Evolutionary conservation across 306 rosid species (phyloP).

Genomic region (peach (Prunus persica)): Prunus_persica_NCBIv2 NC_034013.1:1027501-1028000

Average conservation of each 20-base stretch:
- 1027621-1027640: not conserved
- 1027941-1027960: not conserved
- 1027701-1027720: not conserved
- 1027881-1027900: not conserved
- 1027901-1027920: not conserved
- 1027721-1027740: not conserved
- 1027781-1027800: not conserved
- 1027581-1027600: not conserved
- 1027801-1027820: not conserved
- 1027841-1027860: not conserved
- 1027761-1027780: not conserved
- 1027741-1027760: not conserved
- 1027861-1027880: not conserved
- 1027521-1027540: not conserved
- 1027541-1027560: not conserved
- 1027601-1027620: not conserved
- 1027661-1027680: not conserved
- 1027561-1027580: not conserved
- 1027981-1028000: not conserved
- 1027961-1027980: not conserved
- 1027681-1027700: not conserved
- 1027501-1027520: not conserved
- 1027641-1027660: not conserved
- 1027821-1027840: not conserved
- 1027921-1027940: not conserved